Base-by-base conservation (phyloP, 306 rosid genomes). In the Astragalus glycyphyllos region DNA sequence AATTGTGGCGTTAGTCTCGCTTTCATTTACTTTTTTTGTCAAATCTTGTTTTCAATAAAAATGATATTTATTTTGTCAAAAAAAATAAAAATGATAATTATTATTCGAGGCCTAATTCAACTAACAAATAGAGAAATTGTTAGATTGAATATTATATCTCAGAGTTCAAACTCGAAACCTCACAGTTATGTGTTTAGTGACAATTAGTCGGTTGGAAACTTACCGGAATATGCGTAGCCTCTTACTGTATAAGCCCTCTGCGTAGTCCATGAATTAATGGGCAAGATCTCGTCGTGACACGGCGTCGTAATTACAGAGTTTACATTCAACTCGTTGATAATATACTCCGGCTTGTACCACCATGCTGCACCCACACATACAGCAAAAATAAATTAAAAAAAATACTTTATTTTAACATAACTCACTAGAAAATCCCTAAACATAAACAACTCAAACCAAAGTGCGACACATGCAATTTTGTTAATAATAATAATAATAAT, bases 241-340 rank as follows among this genome's bases (percentile, higher is more conserved):
- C 63, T 86, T 49, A 90, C 14, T 2, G 77, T 72, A 69, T 90
- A 90, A 0, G 98, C 88, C 49, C 73, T 72, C 80, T 86, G 94
- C 11, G 89, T 87, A 5, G 90, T 88, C 88, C 89, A 88, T 7
- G 96, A 68, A 73, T 86, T 90, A 3, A 90, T 90, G 0, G 97
- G 91, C 79, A 93, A 73, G 14, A 90, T 81, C 77, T 93, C 98
- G 16, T 87, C 88, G 15, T 93, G 98, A 14, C 86, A 78, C 16
- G 98, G 98, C 47, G 94, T 90, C 0, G 97, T 93, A 57, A 93
- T 90, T 13, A 85, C 98, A 0, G 97, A 93, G 75, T 93, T 93
- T 74, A 90, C 82, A 78, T 88, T 93, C 55, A 88, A 63, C 83
- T 93, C 98, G 77, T 85, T 93, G 34, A 93, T 93, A 0, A 90